Evolutionary conservation across 1,139 yeast genomes (phyloP), one percentile per base, ranked within the genome.

Genomic region (Geotrichum candidum): DNA sequence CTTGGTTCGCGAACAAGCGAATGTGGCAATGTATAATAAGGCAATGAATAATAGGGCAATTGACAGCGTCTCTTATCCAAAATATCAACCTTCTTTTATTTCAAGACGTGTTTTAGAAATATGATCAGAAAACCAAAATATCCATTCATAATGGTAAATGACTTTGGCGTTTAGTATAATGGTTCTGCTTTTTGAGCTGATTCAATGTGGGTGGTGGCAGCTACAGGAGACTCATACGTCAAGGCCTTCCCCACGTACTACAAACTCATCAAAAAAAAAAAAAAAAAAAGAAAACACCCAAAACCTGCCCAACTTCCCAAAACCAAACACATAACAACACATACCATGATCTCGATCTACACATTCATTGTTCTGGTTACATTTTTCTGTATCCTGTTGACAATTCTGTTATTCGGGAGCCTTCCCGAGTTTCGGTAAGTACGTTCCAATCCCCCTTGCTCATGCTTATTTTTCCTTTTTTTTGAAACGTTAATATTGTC

Each of bases 361-460:
- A 23, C 29, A 15, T 58, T 58, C 25, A 29, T 61, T 7, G 38
- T 38, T 31, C 60, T 69, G 31, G 62, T 70, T 15, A 60, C 67
- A 18, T 60, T 66, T 5, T 65, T 72, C 31, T 67, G 73, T 15
- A 51, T 69, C 23, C 41, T 68, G 23, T 61, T 74, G 23, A 61
- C 72, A 31, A 66, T 74, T n/a, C 67, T 79, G 18, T 71, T 84
- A 50, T 83, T 84, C 68, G 87, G 87, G 0, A 82, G 83, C 65
- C 76, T 82, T 38, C 88, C 87, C 0, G 75, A 77, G 35, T 77
- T 79, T 56, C 73, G 82, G 67, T 67, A 58, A 23, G 68, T 64
- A 3, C 60, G 35, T 60, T 52, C 46, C 3, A 6, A 27, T 27
- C 6, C 6, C 31, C 18, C 18, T 18, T 18, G 18, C 18, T 18